Evolutionary conservation across 129 eudicot genomes (phyloP), one percentile per base, ranked within the genome.

Genomic region (Flaveria linearis): DNA sequence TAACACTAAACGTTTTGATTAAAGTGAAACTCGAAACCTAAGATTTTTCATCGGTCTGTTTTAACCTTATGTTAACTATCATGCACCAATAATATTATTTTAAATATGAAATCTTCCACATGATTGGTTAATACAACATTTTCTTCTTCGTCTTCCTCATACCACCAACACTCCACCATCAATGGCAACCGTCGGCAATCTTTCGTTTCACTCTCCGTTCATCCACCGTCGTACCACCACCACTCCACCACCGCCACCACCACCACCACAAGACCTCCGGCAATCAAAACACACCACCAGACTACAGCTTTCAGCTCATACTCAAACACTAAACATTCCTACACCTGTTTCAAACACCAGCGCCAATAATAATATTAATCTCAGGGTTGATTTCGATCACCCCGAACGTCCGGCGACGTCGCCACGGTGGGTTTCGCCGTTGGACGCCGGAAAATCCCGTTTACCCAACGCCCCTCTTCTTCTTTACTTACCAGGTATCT

Each of bases 391-490:
- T 63, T 85, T 80, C 5, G 82, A 78, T 17, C 78, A 60, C 64
- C 68, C 82, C 7, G 63, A 7, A 39, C 80, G 75, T 70, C 2
- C 80, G 82, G 43, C 65, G 60, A 18, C 71, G 67, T 71, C 85
- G 22, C 25, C 96, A 26, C 89, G 96, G 7, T 92, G 96, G 97
- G 89, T 89, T 75, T 84, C 86, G 65, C 96, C 97, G 1, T 33
- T 84, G 82, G 92, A 87, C 12, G 82, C 87, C 26, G 78, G 77
- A 0, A 71, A 89, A 13, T 63, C 89, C 33, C 81, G 89, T 0
- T 60, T 83, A 42, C 63, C 50, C 17, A 79, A 85, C 72, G 73
- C 92, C 6, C 97, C 97, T 73, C 92, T 87, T 65, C 79, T 92
- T 69, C 89, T 92, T 72, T 87, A 50, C 75, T 80, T 90, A 68